Conservation (phyloP, 169 alveolate genomes). For the Cryptosporidium tyzzeri region DNA sequence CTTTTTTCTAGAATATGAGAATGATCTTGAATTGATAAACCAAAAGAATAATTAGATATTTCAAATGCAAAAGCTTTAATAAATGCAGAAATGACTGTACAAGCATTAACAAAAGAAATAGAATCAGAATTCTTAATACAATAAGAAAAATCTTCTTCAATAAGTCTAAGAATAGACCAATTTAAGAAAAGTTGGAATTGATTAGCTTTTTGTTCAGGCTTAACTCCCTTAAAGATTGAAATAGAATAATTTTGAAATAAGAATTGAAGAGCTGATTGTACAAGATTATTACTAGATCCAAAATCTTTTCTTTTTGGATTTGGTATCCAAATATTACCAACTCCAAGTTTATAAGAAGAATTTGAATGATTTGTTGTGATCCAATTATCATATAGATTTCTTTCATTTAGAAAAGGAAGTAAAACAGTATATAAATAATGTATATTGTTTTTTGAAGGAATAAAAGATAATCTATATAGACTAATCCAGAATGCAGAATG, state of each 20-base stretch:
- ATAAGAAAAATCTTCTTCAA: slow-evolving; percentile 37
- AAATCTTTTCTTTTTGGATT: slow-evolving; percentile 80
- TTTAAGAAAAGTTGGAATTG: slow-evolving; percentile 76
- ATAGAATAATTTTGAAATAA: slow-evolving; percentile 74
- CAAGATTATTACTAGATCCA: slow-evolving; percentile 79
- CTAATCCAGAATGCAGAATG: slow-evolving; percentile 88
- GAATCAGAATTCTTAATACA: slow-evolving; percentile 16
- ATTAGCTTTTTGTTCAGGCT: slow-evolving; percentile 77
- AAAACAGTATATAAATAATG: slow-evolving; percentile 85
- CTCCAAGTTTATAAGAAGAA: slow-evolving; percentile 74
- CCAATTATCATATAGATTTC: slow-evolving; percentile 84
- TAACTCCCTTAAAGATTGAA: slow-evolving; percentile 58
- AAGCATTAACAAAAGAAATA: slow-evolving; percentile 23
- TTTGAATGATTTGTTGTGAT: slow-evolving; percentile 59
- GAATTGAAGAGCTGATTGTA: slow-evolving; percentile 79
- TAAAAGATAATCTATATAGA: slow-evolving; percentile 82
- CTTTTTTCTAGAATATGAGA: background rate
- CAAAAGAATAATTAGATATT: slow-evolving; percentile 33
- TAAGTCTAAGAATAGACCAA: slow-evolving; percentile 37
- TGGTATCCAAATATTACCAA: slow-evolving; percentile 78
- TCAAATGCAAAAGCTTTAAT: slow-evolving; percentile 11
- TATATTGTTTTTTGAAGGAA: slow-evolving; percentile 83
- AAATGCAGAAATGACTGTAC: slow-evolving; percentile 40
- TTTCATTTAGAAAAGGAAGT: slow-evolving; percentile 84
- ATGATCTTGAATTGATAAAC: background rate